These are phyloP conservation scores for Barnettozyma pratensis DNA, from an alignment of 805 yeast species.

Conservation along the genomic window DNA sequence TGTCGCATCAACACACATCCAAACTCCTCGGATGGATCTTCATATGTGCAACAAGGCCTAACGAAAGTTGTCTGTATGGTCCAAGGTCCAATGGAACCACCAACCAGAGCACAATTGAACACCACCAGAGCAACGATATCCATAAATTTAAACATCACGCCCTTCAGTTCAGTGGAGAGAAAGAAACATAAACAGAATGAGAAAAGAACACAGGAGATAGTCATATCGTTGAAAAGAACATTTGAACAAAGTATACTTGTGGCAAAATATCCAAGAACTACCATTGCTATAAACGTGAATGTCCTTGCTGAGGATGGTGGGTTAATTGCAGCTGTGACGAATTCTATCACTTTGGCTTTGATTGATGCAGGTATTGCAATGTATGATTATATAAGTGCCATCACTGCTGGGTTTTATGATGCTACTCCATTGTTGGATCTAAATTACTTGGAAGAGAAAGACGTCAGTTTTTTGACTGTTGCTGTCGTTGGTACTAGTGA, in stretches of 20 bases:
- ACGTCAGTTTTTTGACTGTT: constrained; percentile 73
- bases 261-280: constrained; percentile 76
- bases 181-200: constrained; percentile 67
- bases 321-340: constrained; percentile 68
- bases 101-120: constrained; percentile 44
- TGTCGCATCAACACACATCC: constrained; percentile 88
- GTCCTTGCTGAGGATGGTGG: constrained; percentile 92
- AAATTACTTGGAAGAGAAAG: constrained; percentile 76
- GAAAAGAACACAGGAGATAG: constrained; percentile 61
- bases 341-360: constrained; percentile 83
- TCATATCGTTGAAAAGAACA: constrained; percentile 61
- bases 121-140: constrained; percentile 51
- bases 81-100: constrained; percentile 87
- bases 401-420: constrained; percentile 76
- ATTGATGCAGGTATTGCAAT: constrained; percentile 94
- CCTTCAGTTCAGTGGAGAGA: constrained; percentile 75
- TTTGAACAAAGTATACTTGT: constrained; percentile 70
- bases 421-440: constrained; percentile 77
- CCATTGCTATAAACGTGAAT: constrained; percentile 68
- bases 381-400: constrained; percentile 83
- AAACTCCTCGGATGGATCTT: constrained; percentile 83
- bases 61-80: constrained; percentile 83
- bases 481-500: constrained; percentile 83
- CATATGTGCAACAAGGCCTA: constrained; percentile 88
- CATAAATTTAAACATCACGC: constrained; percentile 67